Evolutionary conservation across 306 rosid species (phyloP), one percentile per base, ranked within the genome.

Genomic region (Luffa acutangula): DNA sequence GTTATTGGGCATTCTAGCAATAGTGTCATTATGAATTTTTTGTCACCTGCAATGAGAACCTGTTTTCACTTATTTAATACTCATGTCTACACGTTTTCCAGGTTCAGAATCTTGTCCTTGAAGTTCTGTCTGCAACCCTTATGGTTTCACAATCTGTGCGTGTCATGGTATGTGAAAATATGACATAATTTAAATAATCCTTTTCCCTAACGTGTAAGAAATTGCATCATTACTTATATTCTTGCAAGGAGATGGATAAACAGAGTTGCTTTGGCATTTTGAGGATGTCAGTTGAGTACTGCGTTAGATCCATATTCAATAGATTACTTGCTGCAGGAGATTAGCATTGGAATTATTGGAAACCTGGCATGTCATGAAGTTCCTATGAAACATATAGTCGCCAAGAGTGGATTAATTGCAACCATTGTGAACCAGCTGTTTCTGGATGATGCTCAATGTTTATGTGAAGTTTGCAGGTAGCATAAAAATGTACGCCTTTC

Each of bases 341-440:
- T 92, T 83, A 56, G 82, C 84, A 82, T 89, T 42, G 98, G 97
- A 79, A 89, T 95, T 77, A 84, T 93, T 58, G 97, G 96, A 82
- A 95, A 95, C 86, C 92, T 92, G 69, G 95, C 97, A 57, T 95
- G 97, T 85, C 97, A 95, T 57, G 92, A 92, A 82, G 85, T 78
- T 83, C 92, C 83, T 18, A 82, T 90, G 92, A 85, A 87, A 81
- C 86, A 21, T 59, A 72, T 95, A 79, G 82, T 87, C 79, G 82
- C 88, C 4, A 85, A 89, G 76, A 83, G 87, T 65, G 91, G 92
- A 84, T 81, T 95, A 82, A 78, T 87, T 72, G 91, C 86, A 77
- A 77, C 74, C 43, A 84, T 92, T 78, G 88, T 91, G 73, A 86
- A 82, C 62, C 96, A 89, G 80, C 79, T 95, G 67, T 89, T 85